Evolutionary conservation across 2,329 filamentous ascomycete genomes (phyloP), one percentile per base, ranked within the genome.

Genomic region (Bipolaris cookei): DNA sequence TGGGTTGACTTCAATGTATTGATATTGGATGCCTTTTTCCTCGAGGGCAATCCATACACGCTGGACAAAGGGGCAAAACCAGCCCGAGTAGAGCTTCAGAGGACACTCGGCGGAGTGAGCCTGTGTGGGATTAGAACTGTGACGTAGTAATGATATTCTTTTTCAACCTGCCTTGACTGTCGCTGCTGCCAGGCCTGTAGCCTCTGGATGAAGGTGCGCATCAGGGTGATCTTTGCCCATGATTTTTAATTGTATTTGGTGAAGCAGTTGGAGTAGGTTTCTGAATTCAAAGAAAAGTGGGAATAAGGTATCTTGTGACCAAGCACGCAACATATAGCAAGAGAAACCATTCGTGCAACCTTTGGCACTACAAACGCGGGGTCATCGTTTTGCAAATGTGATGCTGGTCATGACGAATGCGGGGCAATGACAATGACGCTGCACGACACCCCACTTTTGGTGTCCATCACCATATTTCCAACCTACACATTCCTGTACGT

Each of bases 61-160:
- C 77, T 92, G 90, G 4, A 91, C 80, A 64, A 82, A 82, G 51
- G 84, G 83, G 67, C 83, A 94, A 80, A 91, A 92, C 89, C 89
- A 92, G 62, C 86, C 87, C 13, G 86, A 85, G 75, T 91, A 92
- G 11, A 92, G 80, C 72, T 89, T 90, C 30, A 89, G 4, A 76
- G 61, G 74, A 32, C 86, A 79, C 32, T 83, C 79, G 16, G 66
- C 53, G 4, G 59, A 45, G 41, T 77, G 74, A 1, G 71, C 70
- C 72, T 73, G 42, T 1, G 0, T 1, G n/a, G 58, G 21, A 50
- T 61, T 16, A 38, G 21, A 50, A 16, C 7, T 18, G 14, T 6
- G 20, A 34, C 8, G 23, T 30, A 21, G 10, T 3, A 7, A 6
- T 6, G 11, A 44, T 48, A 35, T 3, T 21, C 2, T 14, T 3